Evolutionary conservation across 495 filamentous ascomycete species (phyloP), one percentile per base, ranked within the genome.

Genomic region (Tuber calosporum): DNA sequence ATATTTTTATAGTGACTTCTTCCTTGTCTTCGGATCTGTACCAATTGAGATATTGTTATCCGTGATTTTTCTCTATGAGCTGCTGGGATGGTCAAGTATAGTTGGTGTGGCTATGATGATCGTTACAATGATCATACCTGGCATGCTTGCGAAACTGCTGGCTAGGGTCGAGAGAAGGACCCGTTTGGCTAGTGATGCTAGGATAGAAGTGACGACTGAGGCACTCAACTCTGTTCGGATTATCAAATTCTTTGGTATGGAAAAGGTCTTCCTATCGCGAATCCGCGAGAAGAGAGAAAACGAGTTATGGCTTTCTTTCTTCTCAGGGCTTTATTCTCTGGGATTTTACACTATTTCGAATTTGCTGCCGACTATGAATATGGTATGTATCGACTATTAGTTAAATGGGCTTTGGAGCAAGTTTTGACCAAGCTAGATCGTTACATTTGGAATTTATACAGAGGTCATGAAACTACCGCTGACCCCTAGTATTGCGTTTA

Each of bases 401-500:
- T 30, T 62, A 88, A 75, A 85, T 88, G 58, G 68, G 86, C 26
- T 86, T 88, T 76, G 87, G 87, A 6, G 77, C 85, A 1, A 84
- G 84, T 8, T 84, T 84, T 43, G 78, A 83, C 70, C 53, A 75
- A 41, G 72, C 19, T 90, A 92, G 82, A 22, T 81, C 41, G 75
- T 81, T 26, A 81, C 79, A 0, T 81, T 81, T 69, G 79, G 79
- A 4, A 72, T 81, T 15, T 81, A 75, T 34, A 81, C 79, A 0
- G 78, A 81, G 40, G 72, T 81, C 9, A 81, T 81, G 79, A 72
- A 76, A 26, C 71, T 53, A 13, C 79, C 79, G 2, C 62, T 81
- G 39, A 81, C 75, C 17, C 79, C 79, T 66, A 81, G 79, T 72
- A 78, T 81, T 62, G 78, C 79, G 4, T 81, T 81, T 39, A 81